Base-by-base conservation (phyloP, 192 early-diverging fungal genomes). In the Rhizoclosmatium sp. region DNA sequence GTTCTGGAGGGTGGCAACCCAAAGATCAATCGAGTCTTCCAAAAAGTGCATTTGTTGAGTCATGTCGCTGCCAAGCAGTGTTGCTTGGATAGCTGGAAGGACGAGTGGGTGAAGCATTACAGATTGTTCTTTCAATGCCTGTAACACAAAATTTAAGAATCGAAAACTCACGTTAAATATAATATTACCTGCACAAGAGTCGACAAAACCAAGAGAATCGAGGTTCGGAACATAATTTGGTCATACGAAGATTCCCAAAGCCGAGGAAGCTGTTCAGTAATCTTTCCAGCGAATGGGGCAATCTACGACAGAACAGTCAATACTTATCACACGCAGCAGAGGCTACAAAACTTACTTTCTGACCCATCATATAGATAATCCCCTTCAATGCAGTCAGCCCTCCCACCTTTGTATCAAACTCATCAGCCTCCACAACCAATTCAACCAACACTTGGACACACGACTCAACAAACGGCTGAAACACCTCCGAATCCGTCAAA, bases 11-110 rank as follows among this genome's bases (percentile, higher is more conserved):
- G 92, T 89, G 3, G 91, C 90, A 56, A 90, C 88, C 97, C 95
- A 97, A 16, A 98, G 86, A 69, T 96, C 95, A n/a, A 97, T 85
- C 2, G 91, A 94, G 72, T 98, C 97, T 75, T 97, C 97, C 40
- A 96, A 86, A 69, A 98, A 71, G 66, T 96, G 73, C 42, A 45
- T 46, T 31, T 47, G 51, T 7, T 73, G 31, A 42, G 19, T 79
- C 82, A 81, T 62, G 88, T 89, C 51, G 86, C 82, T 54, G 78
- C 86, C 0, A 89, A 85, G 65, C 94, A 95, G 81, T 82, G 94
- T 94, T 69, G 93, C 88, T 39, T 87, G 83, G 45, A 98, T 84
- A 64, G 97, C 84, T 0, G 94, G 94, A 69, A 93, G 82, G 4
- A 96, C 87, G 78, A 96, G 86, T 2, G 80, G 84, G 78, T 96